phyloP scores from a whole-genome alignment of 192 early-diverging fungal genomes.

The Umbelopsis ramanniana region DNA sequence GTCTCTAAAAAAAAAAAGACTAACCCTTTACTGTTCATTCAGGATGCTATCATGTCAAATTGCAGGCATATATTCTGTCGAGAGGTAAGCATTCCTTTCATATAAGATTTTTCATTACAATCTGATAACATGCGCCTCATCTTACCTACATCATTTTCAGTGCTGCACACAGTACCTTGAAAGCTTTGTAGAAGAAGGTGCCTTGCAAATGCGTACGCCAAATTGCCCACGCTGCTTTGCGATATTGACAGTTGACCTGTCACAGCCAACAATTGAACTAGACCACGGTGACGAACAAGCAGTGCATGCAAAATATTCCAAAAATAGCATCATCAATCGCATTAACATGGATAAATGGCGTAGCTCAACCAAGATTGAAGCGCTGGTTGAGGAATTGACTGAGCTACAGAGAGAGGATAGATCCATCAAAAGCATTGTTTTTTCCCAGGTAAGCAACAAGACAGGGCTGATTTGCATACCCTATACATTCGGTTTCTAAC shows the following conservation, averaged over 20 bases:
- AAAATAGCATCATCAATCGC: slow-evolving; percentile 86
- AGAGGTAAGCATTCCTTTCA: too few relatives aligned
- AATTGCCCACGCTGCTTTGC: slow-evolving; percentile 86
- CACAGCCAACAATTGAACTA: slow-evolving; percentile 56
- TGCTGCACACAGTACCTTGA: slow-evolving; percentile 40
- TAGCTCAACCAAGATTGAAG: slow-evolving; percentile 94
- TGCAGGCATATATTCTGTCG: slow-evolving; percentile 95
- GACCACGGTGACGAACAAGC: slow-evolving; percentile 41
- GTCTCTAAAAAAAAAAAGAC: too few relatives aligned
- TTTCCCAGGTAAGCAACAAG: slow-evolving; percentile 36
- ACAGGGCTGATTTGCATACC: neutral
- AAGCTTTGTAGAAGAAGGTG: slow-evolving; percentile 35
- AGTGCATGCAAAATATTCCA: slow-evolving; percentile 46
- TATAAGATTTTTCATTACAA: too few relatives aligned
- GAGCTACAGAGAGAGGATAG: slow-evolving; percentile 68
- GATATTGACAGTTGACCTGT: slow-evolving; percentile 73
- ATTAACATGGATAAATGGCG: slow-evolving; percentile 89
- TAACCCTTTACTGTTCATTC: slow-evolving; percentile 42
- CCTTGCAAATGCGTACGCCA: slow-evolving; percentile 37
- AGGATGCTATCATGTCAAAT: slow-evolving; percentile 80
- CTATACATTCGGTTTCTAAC: slow-evolving; percentile 44
- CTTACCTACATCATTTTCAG: neutral
- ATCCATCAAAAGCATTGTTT: slow-evolving; percentile 72
- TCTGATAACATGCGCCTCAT: too few relatives aligned
- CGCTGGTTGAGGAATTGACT: slow-evolving; percentile 87